Conservation (phyloP, 1,284 basidiomycete species). For the Mycosarcoma maydis region DNA sequence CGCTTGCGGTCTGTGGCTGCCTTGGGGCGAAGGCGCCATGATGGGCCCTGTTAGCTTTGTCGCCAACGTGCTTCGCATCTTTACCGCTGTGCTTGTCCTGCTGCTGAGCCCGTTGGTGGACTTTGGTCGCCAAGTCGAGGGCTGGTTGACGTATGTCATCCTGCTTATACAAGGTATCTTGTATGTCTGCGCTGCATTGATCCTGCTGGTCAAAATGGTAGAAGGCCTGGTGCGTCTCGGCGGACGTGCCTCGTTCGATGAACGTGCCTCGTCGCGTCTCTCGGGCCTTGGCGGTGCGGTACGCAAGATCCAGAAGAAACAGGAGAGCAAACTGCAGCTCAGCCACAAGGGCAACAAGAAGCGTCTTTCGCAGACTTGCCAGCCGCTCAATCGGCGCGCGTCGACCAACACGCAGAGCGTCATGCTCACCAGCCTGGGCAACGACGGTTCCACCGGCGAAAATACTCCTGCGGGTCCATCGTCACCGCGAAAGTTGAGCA, state of each 20-base stretch:
- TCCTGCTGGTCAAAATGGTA: slow-evolving; percentile 83
- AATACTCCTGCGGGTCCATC: slow-evolving; percentile 17
- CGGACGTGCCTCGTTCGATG: slow-evolving; percentile 83
- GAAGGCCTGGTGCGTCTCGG: slow-evolving; percentile 84
- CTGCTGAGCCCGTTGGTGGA: slow-evolving; percentile 84
- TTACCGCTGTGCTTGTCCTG: slow-evolving; percentile 86
- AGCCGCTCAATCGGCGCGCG: slow-evolving; percentile 17
- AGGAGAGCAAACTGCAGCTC: slow-evolving; percentile 48
- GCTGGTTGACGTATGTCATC: slow-evolving; percentile 93
- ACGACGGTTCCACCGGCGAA: slow-evolving; percentile 23
- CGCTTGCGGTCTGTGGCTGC: slow-evolving; percentile 75
- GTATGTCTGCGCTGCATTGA: slow-evolving; percentile 80
- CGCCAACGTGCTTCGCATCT: slow-evolving; percentile 87
- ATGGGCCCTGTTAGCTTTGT: slow-evolving; percentile 94
- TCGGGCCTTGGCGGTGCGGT: slow-evolving; percentile 57
- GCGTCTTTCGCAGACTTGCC: slow-evolving; percentile 6
- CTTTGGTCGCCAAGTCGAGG: slow-evolving; percentile 62
- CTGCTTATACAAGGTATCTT: slow-evolving; percentile 85
- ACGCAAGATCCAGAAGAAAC: slow-evolving; percentile 44
- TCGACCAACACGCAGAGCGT: slow-evolving; percentile 30
- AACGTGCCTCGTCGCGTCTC: slow-evolving; percentile 61
- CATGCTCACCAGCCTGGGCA: slow-evolving; percentile 32
- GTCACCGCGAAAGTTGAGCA: slow-evolving; percentile 31
- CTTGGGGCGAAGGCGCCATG: slow-evolving; percentile 93
- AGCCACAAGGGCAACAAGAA: slow-evolving; percentile 30